Evolutionary conservation across 78 protist genomes (phyloP).

Genomic region (Dictyostelium firmibasis): DNA sequence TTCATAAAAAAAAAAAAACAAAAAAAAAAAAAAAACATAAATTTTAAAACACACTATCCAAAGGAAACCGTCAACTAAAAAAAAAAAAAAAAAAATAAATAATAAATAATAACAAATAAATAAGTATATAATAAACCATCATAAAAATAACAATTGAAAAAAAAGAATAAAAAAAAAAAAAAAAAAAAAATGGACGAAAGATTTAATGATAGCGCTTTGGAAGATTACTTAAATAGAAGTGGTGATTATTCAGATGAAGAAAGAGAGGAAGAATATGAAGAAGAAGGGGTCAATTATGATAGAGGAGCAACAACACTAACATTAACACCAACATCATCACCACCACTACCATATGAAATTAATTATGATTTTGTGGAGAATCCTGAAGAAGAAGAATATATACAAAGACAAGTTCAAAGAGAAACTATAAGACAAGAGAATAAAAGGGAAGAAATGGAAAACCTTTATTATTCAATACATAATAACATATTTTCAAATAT

Average conservation of each 20-base stretch:
- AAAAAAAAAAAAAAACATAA: no score
- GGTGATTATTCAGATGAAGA: not conserved
- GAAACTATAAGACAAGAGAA: not conserved
- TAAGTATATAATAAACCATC: not conserved
- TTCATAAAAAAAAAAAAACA: no score
- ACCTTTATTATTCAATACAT: not conserved
- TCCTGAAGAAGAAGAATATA: slow-evolving; percentile 3
- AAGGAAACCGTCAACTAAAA: no score
- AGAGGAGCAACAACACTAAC: not conserved
- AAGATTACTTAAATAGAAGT: not conserved
- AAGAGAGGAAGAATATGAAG: not conserved
- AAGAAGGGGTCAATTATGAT: not conserved
- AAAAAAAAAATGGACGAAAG: not conserved
- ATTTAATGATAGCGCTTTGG: not conserved
- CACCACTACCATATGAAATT: not conserved
- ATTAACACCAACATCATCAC: not conserved
- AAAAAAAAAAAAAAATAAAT: not conserved
- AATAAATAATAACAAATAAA: not conserved
- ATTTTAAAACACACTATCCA: no score
- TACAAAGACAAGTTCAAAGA: not conserved
- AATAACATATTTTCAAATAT: not conserved
- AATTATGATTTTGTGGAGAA: not conserved
- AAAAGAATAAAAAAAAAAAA: not conserved
- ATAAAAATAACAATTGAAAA: not conserved
- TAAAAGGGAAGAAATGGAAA: not conserved